These are phyloP conservation scores for Candida sanyiensis DNA, from an alignment of 805 yeast genomes.

Conservation along the genomic window DNA sequence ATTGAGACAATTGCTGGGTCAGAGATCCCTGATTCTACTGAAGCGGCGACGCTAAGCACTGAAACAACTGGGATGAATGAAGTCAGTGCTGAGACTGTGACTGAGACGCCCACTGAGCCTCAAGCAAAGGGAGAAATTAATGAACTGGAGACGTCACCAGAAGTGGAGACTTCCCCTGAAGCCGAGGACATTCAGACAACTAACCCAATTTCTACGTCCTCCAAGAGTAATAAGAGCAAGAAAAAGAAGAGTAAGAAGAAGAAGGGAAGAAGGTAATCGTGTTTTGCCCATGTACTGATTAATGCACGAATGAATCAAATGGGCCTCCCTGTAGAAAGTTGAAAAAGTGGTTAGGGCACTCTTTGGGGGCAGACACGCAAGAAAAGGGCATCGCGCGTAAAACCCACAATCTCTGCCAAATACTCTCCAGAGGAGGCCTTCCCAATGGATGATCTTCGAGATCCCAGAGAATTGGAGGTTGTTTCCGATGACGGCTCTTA, in stretches of 20 bases:
- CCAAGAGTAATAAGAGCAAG: slow-evolving; percentile 3
- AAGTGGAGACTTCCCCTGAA: not conserved
- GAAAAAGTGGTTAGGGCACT: no score
- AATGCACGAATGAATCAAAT: no score
- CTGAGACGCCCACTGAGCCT: not conserved
- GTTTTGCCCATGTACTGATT: no score
- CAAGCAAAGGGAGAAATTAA: not conserved
- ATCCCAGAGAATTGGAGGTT: slow-evolving; percentile 9
- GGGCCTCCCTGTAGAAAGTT: no score
- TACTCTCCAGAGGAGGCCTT: not conserved
- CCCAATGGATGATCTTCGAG: slow-evolving; percentile 15
- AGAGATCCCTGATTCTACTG: no score
- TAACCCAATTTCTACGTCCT: not conserved
- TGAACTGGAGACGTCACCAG: not conserved
- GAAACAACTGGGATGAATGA: not conserved
- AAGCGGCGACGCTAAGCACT: not conserved
- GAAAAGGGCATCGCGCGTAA: not conserved
- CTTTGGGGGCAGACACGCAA: not conserved
- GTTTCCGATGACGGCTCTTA: slow-evolving; percentile 7
- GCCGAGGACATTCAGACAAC: not conserved
- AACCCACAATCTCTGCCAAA: not conserved
- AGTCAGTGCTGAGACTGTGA: no score
- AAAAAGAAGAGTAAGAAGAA: slow-evolving; percentile 7
- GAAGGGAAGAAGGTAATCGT: slow-evolving; percentile 4
- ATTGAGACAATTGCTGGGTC: not conserved